Conservation (phyloP, 768 basidiomycete species). For the Cubamyces sp. region DNA sequence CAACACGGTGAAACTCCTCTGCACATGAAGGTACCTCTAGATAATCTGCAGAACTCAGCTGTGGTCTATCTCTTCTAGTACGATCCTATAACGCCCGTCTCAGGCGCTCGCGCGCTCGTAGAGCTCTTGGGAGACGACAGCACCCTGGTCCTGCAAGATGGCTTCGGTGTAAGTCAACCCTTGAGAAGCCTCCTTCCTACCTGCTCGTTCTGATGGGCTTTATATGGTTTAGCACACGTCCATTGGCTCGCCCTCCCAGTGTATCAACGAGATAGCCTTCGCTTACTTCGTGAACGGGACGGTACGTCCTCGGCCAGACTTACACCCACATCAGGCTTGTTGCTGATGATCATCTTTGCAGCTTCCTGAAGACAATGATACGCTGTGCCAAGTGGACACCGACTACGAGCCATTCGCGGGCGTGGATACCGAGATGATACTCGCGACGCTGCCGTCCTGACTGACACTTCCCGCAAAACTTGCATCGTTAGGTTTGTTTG, state of each 20-base stretch:
- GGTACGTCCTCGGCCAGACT: not conserved
- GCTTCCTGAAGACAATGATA: conserved; percentile 6
- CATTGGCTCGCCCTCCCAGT: conserved; percentile 9
- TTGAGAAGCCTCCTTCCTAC: too few relatives aligned
- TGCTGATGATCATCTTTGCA: not conserved
- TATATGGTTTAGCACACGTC: conserved; percentile 4
- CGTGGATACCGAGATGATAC: conserved; percentile 4
- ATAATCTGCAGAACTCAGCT: too few relatives aligned
- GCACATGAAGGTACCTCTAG: too few relatives aligned
- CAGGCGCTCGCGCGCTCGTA: conserved; percentile 16
- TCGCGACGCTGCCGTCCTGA: not conserved
- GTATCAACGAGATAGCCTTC: not conserved
- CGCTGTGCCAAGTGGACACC: conserved; percentile 1
- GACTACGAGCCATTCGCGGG: conserved; percentile 13
- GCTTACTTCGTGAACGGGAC: conserved; percentile 14
- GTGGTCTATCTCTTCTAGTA: not conserved
- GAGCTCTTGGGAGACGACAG: conserved; percentile 20
- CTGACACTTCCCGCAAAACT: too few relatives aligned
- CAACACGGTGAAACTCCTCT: conserved; percentile 26
- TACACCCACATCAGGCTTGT: not conserved
- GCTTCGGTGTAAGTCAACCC: conserved; percentile 14
- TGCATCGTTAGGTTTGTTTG: too few relatives aligned
- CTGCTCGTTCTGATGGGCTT: too few relatives aligned
- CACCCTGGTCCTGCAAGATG: conserved; percentile 15
- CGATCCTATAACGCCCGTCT: conserved; percentile 26